These are phyloP conservation scores for Beauveria medogensis DNA, from an alignment of 2,329 filamentous ascomycete species.

Conservation along the genomic window DNA sequence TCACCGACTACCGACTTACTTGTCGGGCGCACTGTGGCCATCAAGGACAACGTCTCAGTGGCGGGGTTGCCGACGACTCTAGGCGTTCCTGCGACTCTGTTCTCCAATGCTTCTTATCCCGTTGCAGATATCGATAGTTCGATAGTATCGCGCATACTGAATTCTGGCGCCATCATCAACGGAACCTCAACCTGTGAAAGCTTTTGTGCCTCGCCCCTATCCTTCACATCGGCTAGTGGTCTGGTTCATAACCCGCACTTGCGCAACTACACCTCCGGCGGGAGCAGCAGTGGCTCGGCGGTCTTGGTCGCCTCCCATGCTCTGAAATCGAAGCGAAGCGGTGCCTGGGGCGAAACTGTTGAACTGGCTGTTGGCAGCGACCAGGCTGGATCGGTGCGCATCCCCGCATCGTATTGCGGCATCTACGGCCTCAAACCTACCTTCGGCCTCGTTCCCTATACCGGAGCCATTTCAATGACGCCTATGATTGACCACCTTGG, in stretches of 20 bases:
- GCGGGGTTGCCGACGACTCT: constrained; percentile 20
- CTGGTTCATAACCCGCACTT: constrained; percentile 16
- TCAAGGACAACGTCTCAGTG: constrained; percentile 25
- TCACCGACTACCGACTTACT: constrained; percentile 8
- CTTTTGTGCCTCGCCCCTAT: constrained; percentile 22
- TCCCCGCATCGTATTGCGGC: constrained; percentile 23
- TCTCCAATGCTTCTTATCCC: neutral
- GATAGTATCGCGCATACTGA: constrained; percentile 18
- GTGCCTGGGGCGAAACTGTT: constrained; percentile 12
- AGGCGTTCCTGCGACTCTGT: constrained; percentile 10
- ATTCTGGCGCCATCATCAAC: constrained; percentile 19
- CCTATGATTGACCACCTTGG: constrained; percentile 38
- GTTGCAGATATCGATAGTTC: constrained; percentile 15
- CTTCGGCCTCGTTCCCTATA: constrained; percentile 35
- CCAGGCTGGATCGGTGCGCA: constrained; percentile 24
- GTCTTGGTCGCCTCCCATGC: neutral
- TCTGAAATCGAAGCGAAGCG: neutral
- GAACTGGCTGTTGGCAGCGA: constrained; percentile 24
- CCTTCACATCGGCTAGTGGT: constrained; percentile 21
- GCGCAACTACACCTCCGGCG: neutral
- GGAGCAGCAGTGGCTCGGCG: neutral
- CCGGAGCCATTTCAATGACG: constrained; percentile 30
- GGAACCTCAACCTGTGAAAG: constrained; percentile 23
- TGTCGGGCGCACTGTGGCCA: constrained; percentile 14
- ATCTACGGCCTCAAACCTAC: constrained; percentile 32